A percentile compares a stretch with the other conserved stretches of the same genome.
Conservation (phyloP, 331 rosid genomes). For the Arachis monticola region DNA sequence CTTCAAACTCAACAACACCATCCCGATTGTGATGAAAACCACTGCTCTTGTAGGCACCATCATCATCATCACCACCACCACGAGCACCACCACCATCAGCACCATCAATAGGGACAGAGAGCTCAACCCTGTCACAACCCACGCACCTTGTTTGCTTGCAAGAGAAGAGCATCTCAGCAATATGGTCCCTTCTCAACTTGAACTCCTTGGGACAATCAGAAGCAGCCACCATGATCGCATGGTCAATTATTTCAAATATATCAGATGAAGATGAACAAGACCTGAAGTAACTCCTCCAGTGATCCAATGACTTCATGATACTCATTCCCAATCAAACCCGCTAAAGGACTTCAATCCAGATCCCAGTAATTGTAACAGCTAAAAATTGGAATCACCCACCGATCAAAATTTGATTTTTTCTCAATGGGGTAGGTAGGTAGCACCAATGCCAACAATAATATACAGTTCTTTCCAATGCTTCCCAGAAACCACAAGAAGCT, state of each 20-base stretch:
- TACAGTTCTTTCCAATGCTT: background rate
- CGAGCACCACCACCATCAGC: conserved; percentile 6
- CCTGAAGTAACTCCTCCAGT: conserved; percentile 86
- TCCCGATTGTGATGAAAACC: too few relatives aligned
- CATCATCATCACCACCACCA: conserved; percentile 36
- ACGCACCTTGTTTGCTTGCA: conserved; percentile 58
- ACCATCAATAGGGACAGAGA: conserved; percentile 50
- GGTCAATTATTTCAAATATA: conserved; percentile 81
- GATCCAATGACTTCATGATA: conserved; percentile 65
- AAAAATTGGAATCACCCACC: conserved; percentile 27
- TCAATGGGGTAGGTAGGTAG: conserved; percentile 24
- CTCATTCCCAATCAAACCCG: conserved; percentile 34
- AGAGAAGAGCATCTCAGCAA: conserved; percentile 77
- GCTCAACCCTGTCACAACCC: conserved; percentile 73
- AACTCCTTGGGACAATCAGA: conserved; percentile 85
- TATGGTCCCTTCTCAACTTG: conserved; percentile 69
- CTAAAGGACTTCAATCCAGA: conserved; percentile 21
- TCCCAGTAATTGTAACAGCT: conserved; percentile 10
- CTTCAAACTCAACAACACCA: too few relatives aligned
- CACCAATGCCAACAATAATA: conserved; percentile 3
- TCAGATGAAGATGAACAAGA: conserved; percentile 66
- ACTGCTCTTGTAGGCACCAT: conserved; percentile 43
- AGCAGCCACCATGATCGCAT: conserved; percentile 91
- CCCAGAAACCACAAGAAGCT: conserved; percentile 16
- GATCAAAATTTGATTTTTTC: conserved; percentile 41